Percentiles rank a stretch among this genome's conserved stretches.
Conservation (phyloP, 345 rosid genomes). For the Camelina neglecta region DNA sequence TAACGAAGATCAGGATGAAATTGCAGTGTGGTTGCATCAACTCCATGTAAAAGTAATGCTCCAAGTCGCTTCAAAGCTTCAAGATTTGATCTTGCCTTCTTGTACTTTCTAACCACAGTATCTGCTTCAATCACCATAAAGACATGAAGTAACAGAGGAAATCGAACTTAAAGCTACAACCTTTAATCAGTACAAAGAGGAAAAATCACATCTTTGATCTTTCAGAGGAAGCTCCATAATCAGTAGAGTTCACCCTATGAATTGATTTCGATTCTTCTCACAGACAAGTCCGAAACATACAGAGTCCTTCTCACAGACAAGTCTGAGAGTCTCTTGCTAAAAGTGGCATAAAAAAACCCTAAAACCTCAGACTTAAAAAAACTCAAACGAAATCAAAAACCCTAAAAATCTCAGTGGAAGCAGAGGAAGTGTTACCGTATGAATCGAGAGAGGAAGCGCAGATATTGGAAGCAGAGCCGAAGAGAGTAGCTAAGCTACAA, state of each 20-base stretch:
- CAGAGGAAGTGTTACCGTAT: conserved; percentile 39
- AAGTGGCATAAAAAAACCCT: conserved; percentile 14
- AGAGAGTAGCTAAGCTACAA: conserved; percentile 46
- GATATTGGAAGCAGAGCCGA: conserved; percentile 57
- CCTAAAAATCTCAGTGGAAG: neutral
- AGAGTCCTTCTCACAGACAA: neutral
- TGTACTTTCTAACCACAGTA: conserved; percentile 47
- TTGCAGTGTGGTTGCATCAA: conserved; percentile 60
- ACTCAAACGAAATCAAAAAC: neutral
- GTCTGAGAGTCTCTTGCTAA: neutral
- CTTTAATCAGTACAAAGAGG: neutral
- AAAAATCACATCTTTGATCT: neutral
- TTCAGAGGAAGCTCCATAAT: neutral
- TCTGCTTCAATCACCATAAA: conserved; percentile 42
- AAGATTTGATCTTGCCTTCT: conserved; percentile 53
- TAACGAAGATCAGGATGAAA: conserved; percentile 41
- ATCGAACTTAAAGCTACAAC: conserved; percentile 21
- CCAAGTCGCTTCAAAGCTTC: conserved; percentile 46
- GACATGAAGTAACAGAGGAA: conserved; percentile 16
- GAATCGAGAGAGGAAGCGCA: conserved; percentile 63
- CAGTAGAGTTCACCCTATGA: neutral
- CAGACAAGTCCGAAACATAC: neutral
- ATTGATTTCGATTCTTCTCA: neutral
- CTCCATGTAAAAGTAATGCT: conserved; percentile 53
- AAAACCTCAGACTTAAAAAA: neutral